Conservation (phyloP, 805 yeast genomes). For the Spathaspora passalidarum region DNA sequence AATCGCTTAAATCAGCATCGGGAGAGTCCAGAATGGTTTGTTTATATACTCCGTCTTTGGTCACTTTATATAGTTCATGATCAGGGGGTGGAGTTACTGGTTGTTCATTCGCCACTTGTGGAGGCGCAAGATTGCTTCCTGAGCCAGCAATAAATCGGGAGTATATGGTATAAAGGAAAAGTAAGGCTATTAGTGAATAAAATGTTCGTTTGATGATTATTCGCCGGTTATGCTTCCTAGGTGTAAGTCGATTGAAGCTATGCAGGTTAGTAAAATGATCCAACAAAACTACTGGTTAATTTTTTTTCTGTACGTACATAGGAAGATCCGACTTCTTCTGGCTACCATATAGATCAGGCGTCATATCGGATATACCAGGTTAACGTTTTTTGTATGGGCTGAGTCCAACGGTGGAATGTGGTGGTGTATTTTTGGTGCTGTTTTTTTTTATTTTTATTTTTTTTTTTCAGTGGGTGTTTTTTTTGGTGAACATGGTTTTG, state of each 20-base stretch:
- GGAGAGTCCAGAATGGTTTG: constrained; percentile 1
- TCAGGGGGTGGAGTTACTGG: neutral
- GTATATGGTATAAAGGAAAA: constrained; percentile 7
- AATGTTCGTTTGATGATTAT: constrained; percentile 8
- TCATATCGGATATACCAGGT: constrained; percentile 1
- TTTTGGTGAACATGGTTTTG: too few relatives aligned
- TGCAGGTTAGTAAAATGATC: neutral
- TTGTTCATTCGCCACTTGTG: neutral
- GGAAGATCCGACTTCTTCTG: constrained; percentile 49
- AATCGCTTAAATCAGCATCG: constrained; percentile 4
- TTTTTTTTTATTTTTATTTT: too few relatives aligned
- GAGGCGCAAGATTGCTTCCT: neutral
- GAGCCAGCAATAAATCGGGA: constrained; percentile 2
- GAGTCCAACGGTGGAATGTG: too few relatives aligned
- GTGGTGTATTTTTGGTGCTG: too few relatives aligned
- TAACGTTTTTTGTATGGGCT: too few relatives aligned
- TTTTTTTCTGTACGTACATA: constrained; percentile 24
- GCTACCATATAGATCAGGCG: constrained; percentile 29
- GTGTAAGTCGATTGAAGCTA: constrained; percentile 19
- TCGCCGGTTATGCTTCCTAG: constrained; percentile 12
- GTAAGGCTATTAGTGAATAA: constrained; percentile 6
- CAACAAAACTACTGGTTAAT: neutral
- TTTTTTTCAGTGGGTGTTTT: too few relatives aligned
- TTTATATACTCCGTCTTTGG: constrained; percentile 15
- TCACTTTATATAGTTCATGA: constrained; percentile 22